Base-by-base conservation (phyloP, 1,139 yeast genomes). In the Scheffersomyces stambukii region DNA sequence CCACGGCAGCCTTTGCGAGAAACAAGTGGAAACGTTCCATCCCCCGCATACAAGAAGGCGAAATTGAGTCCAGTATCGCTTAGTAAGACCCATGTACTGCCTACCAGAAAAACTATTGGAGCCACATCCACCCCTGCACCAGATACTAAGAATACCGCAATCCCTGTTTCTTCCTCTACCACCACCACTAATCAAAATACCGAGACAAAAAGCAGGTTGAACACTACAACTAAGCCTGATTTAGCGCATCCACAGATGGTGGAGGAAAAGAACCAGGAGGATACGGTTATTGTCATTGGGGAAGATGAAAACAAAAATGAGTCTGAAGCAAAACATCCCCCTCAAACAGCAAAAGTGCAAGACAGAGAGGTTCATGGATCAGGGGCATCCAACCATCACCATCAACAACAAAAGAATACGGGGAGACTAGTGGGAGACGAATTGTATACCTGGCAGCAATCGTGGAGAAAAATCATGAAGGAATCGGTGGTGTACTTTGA, bases 401-500 rank as follows among this genome's bases (percentile, higher is more conserved):
- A 31, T 16, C 32, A 29, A 19, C 33, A 30, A 11, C 34, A 37
- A 21, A 34, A 34, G 20, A 24, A 29, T 2, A 28, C 21, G 10
- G 41, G 52, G 20, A 42, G 71, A 12, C 48, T 66, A 14, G 66
- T 59, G 1, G 75, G 73, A 2, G 72, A 64, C 24, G 85, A 80
- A 38, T 53, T 81, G 30, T 57, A 62, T 30, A 73, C 69, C 41
- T 89, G 97, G 97, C 89, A 84, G 48, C 67, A 67, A 28, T 77
- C 81, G 33, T 89, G 96, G 96, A 67, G 78, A 31, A 68, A 70
- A 36, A 83, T 85, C 41, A 79, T 89, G 83, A 70, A 71, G 26
- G 77, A 70, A 33, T 75, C 89, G 17, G 74, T 75, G 16, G 82
- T 86, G 13, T 91, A 84, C 53, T 86, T 89, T 50, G 96, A 88